Evolutionary conservation across 2,329 filamentous ascomycete genomes (phyloP).

Genomic region (Chalaropsis thielavioides): DNA sequence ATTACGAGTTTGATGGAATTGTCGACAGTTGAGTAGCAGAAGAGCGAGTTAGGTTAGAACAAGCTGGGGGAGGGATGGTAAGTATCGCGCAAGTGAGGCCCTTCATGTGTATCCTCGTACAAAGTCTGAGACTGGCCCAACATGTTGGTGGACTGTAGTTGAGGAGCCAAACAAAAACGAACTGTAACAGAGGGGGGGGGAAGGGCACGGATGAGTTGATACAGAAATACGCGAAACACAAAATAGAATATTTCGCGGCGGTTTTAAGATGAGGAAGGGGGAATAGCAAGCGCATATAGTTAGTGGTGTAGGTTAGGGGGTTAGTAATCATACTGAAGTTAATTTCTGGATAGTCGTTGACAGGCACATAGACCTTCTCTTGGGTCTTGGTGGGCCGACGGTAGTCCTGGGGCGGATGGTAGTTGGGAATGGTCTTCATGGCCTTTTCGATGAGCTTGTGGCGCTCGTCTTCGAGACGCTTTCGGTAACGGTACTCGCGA

Average conservation of each 20-base stretch:
- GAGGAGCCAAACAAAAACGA: slow-evolving; percentile 22
- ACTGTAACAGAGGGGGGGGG: slow-evolving; percentile 19
- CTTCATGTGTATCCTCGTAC: slow-evolving; percentile 6
- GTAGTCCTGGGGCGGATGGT: slow-evolving; percentile 96
- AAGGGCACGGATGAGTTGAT: slow-evolving; percentile 5
- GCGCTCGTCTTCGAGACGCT: slow-evolving; percentile 93
- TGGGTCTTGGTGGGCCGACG: slow-evolving; percentile 98
- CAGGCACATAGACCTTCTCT: slow-evolving; percentile 99
- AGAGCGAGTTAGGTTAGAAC: slow-evolving; percentile 28
- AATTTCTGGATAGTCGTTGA: slow-evolving; percentile 99
- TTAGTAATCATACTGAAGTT: slow-evolving; percentile 99
- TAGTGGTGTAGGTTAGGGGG: slow-evolving; percentile 62
- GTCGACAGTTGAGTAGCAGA: neutral
- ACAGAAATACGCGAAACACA: slow-evolving; percentile 21
- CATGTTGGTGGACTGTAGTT: neutral
- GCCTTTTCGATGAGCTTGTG: slow-evolving; percentile 98
- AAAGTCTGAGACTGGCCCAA: neutral
- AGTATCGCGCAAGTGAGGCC: slow-evolving; percentile 12
- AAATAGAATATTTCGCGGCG: slow-evolving; percentile 20
- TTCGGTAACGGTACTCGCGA: slow-evolving; percentile 94
- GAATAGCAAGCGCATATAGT: slow-evolving; percentile 5
- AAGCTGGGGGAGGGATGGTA: slow-evolving; percentile 22
- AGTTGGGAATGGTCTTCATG: slow-evolving; percentile 99
- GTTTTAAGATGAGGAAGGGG: slow-evolving; percentile 25
- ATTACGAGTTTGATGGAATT: slow-evolving; percentile 21